Base-by-base conservation (phyloP, 2,329 filamentous ascomycete genomes). In the Colletotrichum sp. region DNA sequence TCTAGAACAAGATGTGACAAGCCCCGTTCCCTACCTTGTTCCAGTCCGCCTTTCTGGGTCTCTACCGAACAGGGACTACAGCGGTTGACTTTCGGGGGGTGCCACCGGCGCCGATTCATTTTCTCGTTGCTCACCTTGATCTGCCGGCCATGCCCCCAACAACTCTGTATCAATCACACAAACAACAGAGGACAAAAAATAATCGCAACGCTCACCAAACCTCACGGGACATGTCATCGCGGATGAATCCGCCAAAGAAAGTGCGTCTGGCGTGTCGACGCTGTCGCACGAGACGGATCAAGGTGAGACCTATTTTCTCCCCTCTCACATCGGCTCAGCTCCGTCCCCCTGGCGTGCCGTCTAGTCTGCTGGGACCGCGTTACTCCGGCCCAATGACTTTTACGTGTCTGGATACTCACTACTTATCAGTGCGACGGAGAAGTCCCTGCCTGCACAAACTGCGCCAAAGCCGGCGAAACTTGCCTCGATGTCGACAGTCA, bases 401-500 rank as follows among this genome's bases (percentile, higher is more conserved):
- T 39, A 5, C 6, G 26, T 16, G 28, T 49, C 39, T 44, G 39
- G 39, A 44, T 60, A 36, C 36, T 71, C 15, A 62, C 57, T 44
- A 62, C 52, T 36, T 49, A 28, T 30, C 49, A 85, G 83, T 85
- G 84, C 57, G 85, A 86, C 78, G 84, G 85, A 8, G 79, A 83
- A 63, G 79, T 83, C 28, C 84, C 85, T 15, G 83, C 84, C 0
- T 86, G 84, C 71, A 81, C 80, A 10, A 85, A 85, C 65, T 86
- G 84, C 36, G 78, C 83, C 13, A 84, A 84, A 59, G 82, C 83
- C 28, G 80, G 80, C 3, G 80, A 82, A 15, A 71, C 79, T 5
- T 86, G 84, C 71, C 78, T 86, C 2, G 84, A 86, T 66, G 84
- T 86, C 1, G 84, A 86, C 72, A 80, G 81, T 18, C 83, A 82